A percentile compares a stretch with the other conserved stretches of the same genome.
These are phyloP conservation scores for Astrocystis sublimbata DNA, from an alignment of 495 filamentous ascomycete genomes.

Conservation along the genomic window DNA sequence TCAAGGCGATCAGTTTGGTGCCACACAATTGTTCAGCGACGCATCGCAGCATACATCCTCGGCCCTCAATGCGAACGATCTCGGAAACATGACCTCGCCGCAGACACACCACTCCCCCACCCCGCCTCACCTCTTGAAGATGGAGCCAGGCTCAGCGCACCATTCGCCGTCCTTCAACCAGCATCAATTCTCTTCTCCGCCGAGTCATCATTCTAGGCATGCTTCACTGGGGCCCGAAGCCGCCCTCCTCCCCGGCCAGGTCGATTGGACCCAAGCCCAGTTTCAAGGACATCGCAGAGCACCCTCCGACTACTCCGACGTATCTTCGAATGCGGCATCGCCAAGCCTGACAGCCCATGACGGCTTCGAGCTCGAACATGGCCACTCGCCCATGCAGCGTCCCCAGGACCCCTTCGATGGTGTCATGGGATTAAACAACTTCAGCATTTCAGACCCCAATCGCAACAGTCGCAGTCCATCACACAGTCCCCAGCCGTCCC, in stretches of 20 bases:
- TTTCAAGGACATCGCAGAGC: conserved; percentile 79
- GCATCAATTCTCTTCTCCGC: conserved; percentile 54
- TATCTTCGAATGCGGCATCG: conserved; percentile 75
- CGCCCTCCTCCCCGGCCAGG: conserved; percentile 65
- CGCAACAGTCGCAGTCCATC: conserved; percentile 68
- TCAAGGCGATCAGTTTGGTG: conserved; percentile 46
- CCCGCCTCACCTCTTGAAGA: conserved; percentile 69
- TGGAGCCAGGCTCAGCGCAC: conserved; percentile 60
- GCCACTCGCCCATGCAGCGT: conserved; percentile 76
- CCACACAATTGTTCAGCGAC: conserved; percentile 51
- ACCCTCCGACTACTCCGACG: conserved; percentile 88
- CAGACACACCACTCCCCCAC: conserved; percentile 61
- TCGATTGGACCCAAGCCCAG: conserved; percentile 72
- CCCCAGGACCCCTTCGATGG: conserved; percentile 75
- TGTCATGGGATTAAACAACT: conserved; percentile 72
- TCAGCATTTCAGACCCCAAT: conserved; percentile 77
- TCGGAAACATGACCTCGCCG: conserved; percentile 70
- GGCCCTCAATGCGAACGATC: conserved; percentile 50
- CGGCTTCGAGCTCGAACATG: conserved; percentile 73
- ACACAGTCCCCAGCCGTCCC: conserved; percentile 83
- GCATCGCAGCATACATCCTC: conserved; percentile 56
- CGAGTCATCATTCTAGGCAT: conserved; percentile 68
- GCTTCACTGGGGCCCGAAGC: conserved; percentile 79
- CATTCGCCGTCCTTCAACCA: conserved; percentile 60
- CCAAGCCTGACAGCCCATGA: conserved; percentile 80